These are phyloP conservation scores for Cubamyces lactineus DNA, from an alignment of 768 basidiomycete species.

Conservation along the genomic window DNA sequence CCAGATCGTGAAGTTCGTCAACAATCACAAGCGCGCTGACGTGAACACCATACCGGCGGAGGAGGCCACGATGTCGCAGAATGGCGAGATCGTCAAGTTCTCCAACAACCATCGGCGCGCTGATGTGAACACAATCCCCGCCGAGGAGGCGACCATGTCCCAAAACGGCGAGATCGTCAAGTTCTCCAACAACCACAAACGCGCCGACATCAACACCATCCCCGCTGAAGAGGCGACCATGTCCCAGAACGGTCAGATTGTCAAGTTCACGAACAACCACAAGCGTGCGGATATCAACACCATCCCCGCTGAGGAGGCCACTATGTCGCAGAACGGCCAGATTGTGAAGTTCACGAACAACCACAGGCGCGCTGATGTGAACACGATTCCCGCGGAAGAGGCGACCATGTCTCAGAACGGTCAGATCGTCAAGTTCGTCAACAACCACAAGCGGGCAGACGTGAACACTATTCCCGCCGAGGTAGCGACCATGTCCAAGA, in stretches of 20 bases:
- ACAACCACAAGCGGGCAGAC: conserved; percentile 24
- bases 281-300: conserved; percentile 30
- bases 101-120: conserved; percentile 21
- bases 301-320: conserved; percentile 32
- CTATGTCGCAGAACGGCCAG: conserved; percentile 25
- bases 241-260: conserved; percentile 39
- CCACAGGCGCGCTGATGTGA: conserved; percentile 31
- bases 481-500: conserved; percentile 33
- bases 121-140: conserved; percentile 35
- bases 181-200: conserved; percentile 30
- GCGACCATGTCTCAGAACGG: conserved; percentile 39
- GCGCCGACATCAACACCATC: conserved; percentile 32
- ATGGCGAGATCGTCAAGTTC: conserved; percentile 32
- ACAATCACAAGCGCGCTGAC: conserved; percentile 23
- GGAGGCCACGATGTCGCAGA: conserved; percentile 33
- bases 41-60: conserved; percentile 39
- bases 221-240: conserved; percentile 40
- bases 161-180: conserved; percentile 37
- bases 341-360: conserved; percentile 23
- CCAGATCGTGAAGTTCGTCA: conserved; percentile 33
- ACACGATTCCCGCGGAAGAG: conserved; percentile 38
- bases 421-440: conserved; percentile 34
- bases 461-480: conserved; percentile 39
- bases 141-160: conserved; percentile 40
- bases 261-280: conserved; percentile 30